These are phyloP conservation scores for Ophiosphaerella herpotricha DNA, from an alignment of 2,329 filamentous ascomycete genomes.

Conservation along the genomic window DNA sequence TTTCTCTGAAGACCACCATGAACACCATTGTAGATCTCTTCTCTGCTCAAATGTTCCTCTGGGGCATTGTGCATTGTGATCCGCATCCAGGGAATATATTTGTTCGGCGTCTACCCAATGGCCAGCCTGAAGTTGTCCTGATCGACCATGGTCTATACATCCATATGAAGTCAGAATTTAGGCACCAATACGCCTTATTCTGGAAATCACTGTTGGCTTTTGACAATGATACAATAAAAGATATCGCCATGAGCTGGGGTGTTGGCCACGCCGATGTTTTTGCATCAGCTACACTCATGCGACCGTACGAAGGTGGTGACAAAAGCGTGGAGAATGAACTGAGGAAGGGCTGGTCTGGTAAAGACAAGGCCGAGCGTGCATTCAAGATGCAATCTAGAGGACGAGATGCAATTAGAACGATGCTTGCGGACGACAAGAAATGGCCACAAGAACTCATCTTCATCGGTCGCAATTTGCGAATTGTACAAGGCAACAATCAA, in stretches of 20 bases:
- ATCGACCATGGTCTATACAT: constrained; percentile 98
- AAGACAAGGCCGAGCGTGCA: constrained; percentile 62
- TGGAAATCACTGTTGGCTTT: constrained; percentile 95
- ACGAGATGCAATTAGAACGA: constrained; percentile 73
- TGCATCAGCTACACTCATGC: constrained; percentile 84
- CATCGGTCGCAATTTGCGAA: constrained; percentile 87
- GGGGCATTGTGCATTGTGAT: constrained; percentile 94
- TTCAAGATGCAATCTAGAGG: constrained; percentile 82
- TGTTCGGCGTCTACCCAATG: constrained; percentile 80
- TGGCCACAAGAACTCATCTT: constrained; percentile 92
- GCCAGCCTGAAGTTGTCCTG: constrained; percentile 86
- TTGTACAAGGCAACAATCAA: constrained; percentile 92
- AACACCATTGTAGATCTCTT: constrained; percentile 95
- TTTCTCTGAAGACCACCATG: constrained; percentile 87
- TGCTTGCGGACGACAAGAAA: constrained; percentile 82
- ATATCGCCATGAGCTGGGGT: constrained; percentile 81
- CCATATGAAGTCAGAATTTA: constrained; percentile 81
- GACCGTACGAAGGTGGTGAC: constrained; percentile 87
- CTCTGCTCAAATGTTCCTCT: constrained; percentile 97
- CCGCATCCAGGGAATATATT: constrained; percentile 98
- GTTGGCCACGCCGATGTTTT: constrained; percentile 89
- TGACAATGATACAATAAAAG: constrained; percentile 78
- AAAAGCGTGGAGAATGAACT: constrained; percentile 66
- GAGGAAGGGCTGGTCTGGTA: constrained; percentile 56
- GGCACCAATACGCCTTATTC: constrained; percentile 83